Conservation (phyloP, 2,329 filamentous ascomycete species). For the Pseudogymnoascus sp. region DNA sequence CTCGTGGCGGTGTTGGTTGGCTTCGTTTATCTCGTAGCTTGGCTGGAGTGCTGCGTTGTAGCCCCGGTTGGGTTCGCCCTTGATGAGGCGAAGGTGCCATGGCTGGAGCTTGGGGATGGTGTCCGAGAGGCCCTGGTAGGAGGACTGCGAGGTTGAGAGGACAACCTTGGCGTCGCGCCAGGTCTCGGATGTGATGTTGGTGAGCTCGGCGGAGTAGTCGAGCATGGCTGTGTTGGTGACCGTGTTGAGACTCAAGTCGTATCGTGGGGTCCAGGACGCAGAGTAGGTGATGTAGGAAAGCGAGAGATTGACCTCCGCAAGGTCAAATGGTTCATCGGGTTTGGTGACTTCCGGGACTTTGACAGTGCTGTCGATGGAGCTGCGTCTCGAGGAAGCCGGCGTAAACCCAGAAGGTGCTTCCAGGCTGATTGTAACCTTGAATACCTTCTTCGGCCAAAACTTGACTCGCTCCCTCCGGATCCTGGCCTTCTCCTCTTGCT, state of each 20-base stretch:
- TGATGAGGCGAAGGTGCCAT: constrained; percentile 39
- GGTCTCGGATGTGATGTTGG: constrained; percentile 42
- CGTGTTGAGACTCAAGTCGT: constrained; percentile 39
- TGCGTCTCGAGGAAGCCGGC: constrained; percentile 40
- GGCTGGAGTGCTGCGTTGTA: constrained; percentile 20
- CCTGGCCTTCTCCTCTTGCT: constrained; percentile 36
- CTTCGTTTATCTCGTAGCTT: constrained; percentile 29
- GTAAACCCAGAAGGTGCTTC: constrained; percentile 37
- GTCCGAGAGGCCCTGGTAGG: constrained; percentile 41
- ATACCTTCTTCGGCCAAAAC: constrained; percentile 45
- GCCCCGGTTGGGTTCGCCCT: constrained; percentile 14
- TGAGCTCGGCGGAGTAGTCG: constrained; percentile 46
- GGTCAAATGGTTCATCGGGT: background rate
- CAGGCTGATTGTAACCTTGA: constrained; percentile 43
- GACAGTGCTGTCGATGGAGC: constrained; percentile 34
- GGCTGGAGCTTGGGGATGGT: constrained; percentile 37
- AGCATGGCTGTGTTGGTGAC: constrained; percentile 29
- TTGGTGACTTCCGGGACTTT: constrained; percentile 18
- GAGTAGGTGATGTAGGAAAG: constrained; percentile 29
- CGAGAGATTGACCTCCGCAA: constrained; percentile 23
- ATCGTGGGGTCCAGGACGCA: constrained; percentile 40
- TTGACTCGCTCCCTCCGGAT: constrained; percentile 36
- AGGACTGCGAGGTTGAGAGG: constrained; percentile 43
- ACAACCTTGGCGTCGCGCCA: constrained; percentile 38
- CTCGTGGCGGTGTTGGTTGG: constrained; percentile 26